phyloP scores from a whole-genome alignment of 129 eudicot species.

The Helichrysum umbraculigerum region DNA sequence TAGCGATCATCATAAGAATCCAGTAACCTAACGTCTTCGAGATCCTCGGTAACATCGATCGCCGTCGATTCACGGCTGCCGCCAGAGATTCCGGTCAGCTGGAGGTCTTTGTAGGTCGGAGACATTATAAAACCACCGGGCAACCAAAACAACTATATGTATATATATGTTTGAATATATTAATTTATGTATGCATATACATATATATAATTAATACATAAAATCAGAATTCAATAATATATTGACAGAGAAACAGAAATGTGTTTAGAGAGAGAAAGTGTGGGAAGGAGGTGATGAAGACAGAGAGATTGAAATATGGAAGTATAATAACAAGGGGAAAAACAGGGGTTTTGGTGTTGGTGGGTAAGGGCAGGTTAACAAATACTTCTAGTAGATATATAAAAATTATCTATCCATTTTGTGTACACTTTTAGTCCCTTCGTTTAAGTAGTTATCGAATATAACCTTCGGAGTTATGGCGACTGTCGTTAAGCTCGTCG shows the following conservation, averaged over 20 bases:
- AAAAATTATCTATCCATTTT: neutral
- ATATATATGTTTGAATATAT: neutral
- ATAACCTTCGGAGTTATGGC: no score
- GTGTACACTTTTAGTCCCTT: neutral
- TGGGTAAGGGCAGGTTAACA: conserved; percentile 44
- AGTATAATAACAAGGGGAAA: neutral
- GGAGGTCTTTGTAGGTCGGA: conserved; percentile 55
- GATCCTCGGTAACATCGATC: conserved; percentile 36
- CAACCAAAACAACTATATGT: conserved; percentile 23
- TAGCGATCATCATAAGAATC: conserved; percentile 49
- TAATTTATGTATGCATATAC: neutral
- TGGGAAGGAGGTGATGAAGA: conserved; percentile 31
- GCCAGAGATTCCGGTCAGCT: conserved; percentile 45
- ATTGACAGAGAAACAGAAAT: no score
- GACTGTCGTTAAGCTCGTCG: no score
- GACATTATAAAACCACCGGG: conserved; percentile 48
- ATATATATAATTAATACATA: no score
- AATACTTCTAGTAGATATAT: conserved; percentile 9
- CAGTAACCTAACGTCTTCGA: conserved; percentile 74
- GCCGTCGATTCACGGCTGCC: conserved; percentile 27
- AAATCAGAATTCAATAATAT: no score
- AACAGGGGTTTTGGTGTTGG: conserved; percentile 27
- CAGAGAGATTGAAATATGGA: conserved; percentile 25
- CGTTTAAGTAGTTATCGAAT: no score
- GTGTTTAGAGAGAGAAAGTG: conserved; percentile 40